Percentiles rank a stretch among this genome's conserved stretches.
These are phyloP conservation scores for Metschnikowia shivogae DNA, from an alignment of 805 yeast genomes.

Conservation along the genomic window DNA sequence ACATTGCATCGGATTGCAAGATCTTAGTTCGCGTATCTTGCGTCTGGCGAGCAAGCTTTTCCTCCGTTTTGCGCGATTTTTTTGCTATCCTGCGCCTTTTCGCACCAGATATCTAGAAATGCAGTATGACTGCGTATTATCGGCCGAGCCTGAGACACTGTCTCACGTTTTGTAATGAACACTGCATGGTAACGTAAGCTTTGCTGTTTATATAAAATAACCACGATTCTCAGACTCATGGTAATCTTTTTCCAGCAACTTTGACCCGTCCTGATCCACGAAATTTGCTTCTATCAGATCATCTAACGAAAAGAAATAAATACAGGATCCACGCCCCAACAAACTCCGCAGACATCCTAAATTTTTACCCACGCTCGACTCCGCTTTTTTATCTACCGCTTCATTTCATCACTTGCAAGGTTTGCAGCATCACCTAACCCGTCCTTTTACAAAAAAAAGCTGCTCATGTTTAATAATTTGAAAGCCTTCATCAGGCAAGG, in stretches of 20 bases:
- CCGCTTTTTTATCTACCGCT: not conserved
- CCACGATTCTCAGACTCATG: too few species aligned
- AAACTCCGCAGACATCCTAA: not conserved
- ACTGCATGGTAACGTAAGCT: not conserved
- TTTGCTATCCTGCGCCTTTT: not conserved
- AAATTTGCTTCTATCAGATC: not conserved
- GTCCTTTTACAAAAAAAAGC: not conserved
- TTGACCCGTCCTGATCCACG: too few species aligned
- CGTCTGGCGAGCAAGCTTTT: not conserved
- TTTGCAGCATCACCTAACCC: too few species aligned
- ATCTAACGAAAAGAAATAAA: not conserved
- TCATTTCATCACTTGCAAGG: not conserved
- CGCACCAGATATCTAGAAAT: not conserved
- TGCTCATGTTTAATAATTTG: conserved; percentile 40
- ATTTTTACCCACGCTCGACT: not conserved
- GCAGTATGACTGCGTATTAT: not conserved
- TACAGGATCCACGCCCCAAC: conserved; percentile 4
- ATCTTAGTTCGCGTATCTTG: conserved; percentile 2
- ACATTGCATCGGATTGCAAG: not conserved
- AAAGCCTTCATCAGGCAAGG: conserved; percentile 64
- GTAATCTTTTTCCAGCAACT: too few species aligned
- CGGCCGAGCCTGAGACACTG: conserved; percentile 2
- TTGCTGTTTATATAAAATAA: not conserved
- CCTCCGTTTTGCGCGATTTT: not conserved
- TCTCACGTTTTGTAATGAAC: not conserved